Base-by-base conservation (phyloP, 2,329 filamentous ascomycete species). In the Magnaporthales sp. region DNA sequence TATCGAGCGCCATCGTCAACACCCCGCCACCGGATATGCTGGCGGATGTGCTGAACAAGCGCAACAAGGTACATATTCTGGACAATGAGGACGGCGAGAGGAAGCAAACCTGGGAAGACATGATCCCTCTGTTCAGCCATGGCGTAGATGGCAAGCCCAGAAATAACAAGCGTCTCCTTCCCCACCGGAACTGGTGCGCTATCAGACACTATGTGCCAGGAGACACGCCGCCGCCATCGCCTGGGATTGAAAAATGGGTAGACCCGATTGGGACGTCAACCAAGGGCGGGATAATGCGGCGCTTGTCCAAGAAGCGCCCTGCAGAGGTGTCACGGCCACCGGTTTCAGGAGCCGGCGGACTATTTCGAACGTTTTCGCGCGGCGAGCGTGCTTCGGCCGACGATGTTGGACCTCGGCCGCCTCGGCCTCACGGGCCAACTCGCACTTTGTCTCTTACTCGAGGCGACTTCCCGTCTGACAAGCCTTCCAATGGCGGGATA, bases 1-100 rank as follows among this genome's bases (percentile, higher is more conserved):
- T 98, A 71, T 96, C 93, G 0, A 97, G 93, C 0, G 93, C 93
- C 13, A 98, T 99, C 74, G 94, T 91, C 72, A 97, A 99, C 74
- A 89, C 90, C 15, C 95, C 96, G 5, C 92, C 93, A 22, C 90
- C 93, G 0, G 91, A 95, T 65, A 81, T 96, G 73, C 84, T 98
- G 80, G 92, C 92, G 5, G 94, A 99, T 76, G 86, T 96, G 65
- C 84, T 99, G 68, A 97, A 98, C 80, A 95, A 91, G 80, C 87
- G 95, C 30, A 97, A 97, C 81, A 97, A 90, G 76, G 77, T 90
- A 1, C 88, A 90, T 71, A 87, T 90, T 71, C 86, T 90, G 67
- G 87, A 90, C 75, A 66, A 66, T 26, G 64, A 46, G 2, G 64
- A 60, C 26, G 31, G 54, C 30, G 64, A 66, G 64, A 62, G 51